A percentile compares a stretch with the other conserved stretches of the same genome.
phyloP scores from a whole-genome alignment of 2,329 filamentous ascomycete species.

The Juglanconis juglandina region DNA sequence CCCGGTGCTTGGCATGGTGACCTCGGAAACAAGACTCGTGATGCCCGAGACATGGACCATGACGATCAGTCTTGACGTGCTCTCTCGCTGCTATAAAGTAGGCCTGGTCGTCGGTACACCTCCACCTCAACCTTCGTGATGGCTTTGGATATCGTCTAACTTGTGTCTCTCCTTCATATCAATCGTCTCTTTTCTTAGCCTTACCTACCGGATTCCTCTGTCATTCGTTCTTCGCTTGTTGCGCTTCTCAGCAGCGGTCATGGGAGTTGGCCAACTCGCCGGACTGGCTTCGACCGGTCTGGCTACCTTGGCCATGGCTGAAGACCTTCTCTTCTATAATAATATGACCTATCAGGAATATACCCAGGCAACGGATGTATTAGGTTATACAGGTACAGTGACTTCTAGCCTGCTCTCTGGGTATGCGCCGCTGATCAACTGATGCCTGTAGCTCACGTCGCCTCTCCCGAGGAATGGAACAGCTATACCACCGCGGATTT shows the following conservation, averaged over 20 bases:
- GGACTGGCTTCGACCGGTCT: slow-evolving; percentile 17
- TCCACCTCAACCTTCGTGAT: not conserved
- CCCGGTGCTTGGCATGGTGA: not conserved
- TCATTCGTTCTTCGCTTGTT: not conserved
- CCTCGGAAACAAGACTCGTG: slow-evolving; percentile 3
- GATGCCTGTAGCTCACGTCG: slow-evolving; percentile 27
- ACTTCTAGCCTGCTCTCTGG: not conserved
- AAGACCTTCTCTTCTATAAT: slow-evolving; percentile 25
- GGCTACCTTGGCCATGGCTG: slow-evolving; percentile 16
- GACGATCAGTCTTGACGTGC: not conserved
- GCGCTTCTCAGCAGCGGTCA: not conserved
- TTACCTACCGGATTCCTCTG: not conserved
- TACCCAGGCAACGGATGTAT: slow-evolving; percentile 17
- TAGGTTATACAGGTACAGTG: slow-evolving; percentile 20
- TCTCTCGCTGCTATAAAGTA: slow-evolving; percentile 13
- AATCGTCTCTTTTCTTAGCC: not conserved
- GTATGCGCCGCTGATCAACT: slow-evolving; percentile 1
- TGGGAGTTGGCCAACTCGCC: slow-evolving; percentile 9
- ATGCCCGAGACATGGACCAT: slow-evolving; percentile 9
- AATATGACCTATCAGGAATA: slow-evolving; percentile 25
- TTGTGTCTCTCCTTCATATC: slow-evolving; percentile 15
- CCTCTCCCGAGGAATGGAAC: slow-evolving; percentile 34
- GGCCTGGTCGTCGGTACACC: slow-evolving; percentile 6
- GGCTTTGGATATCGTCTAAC: slow-evolving; percentile 10
- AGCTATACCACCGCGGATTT: slow-evolving; percentile 39